phyloP scores from a whole-genome alignment of 225 moss, liverwort and hornwort species.

The Thuidium tamariscinum region DNA sequence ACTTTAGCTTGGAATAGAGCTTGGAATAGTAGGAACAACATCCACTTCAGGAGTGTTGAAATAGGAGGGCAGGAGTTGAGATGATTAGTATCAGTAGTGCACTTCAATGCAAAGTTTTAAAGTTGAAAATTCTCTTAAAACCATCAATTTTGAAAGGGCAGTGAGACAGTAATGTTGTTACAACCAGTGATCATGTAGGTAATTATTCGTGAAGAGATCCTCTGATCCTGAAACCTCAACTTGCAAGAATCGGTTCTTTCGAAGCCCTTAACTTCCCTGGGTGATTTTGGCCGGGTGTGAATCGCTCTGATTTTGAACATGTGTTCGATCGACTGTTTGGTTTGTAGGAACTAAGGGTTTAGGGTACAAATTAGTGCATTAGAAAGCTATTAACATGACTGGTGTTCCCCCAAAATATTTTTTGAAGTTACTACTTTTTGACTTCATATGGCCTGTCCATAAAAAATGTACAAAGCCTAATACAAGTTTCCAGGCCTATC shows the following conservation, averaged over 20 bases:
- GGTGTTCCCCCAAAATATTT: background rate
- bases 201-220: background rate
- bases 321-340: background rate
- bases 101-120: background rate
- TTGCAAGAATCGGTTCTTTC: background rate
- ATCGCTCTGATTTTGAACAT: background rate
- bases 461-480: no score
- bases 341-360: background rate
- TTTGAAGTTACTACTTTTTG: no score
- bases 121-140: background rate
- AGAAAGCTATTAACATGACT: background rate
- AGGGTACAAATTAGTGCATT: no score
- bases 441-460: rapidly evolving
- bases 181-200: background rate
- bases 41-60: constrained; percentile 1
- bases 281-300: background rate
- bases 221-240: no score
- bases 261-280: background rate
- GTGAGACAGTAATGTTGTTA: background rate
- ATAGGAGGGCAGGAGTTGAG: background rate
- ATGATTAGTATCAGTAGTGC: background rate
- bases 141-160: background rate
- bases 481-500: background rate
- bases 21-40: background rate
- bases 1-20: constrained; percentile 4